Conservation (phyloP, 1,139 yeast genomes). For the Yamadazyma trypodendri region DNA sequence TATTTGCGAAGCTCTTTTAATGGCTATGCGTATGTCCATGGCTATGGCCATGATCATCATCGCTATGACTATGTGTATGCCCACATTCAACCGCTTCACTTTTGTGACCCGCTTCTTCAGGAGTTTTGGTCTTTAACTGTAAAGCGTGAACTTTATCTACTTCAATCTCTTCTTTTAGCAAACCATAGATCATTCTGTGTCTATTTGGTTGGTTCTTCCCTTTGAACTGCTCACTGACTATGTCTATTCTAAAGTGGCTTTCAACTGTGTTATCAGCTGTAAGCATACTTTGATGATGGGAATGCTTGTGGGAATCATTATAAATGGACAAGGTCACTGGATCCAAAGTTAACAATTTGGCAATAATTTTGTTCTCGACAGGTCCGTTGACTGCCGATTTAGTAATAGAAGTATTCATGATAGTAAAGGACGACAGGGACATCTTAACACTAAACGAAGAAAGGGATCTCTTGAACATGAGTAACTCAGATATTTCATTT, state of each 20-base stretch:
- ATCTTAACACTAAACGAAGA: constrained; percentile 2
- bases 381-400: constrained; percentile 41
- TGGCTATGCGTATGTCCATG: constrained; percentile 3
- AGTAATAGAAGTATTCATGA: constrained; percentile 11
- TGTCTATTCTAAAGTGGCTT: constrained; percentile 75
- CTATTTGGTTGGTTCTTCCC: constrained; percentile 73
- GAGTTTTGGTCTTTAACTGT: constrained; percentile 82
- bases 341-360: constrained; percentile 30
- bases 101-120: constrained; percentile 45
- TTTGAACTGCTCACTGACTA: constrained; percentile 68
- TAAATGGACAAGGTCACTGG: constrained; percentile 56
- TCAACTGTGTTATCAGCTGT: constrained; percentile 74
- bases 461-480: neutral
- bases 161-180: constrained; percentile 71
- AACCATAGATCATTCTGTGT: constrained; percentile 71
- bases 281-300: constrained; percentile 82
- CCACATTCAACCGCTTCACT: constrained; percentile 3
- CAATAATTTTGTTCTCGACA: constrained; percentile 50
- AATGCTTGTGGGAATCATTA: constrained; percentile 87
- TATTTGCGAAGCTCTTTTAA: neutral
- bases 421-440: neutral
- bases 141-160: constrained; percentile 82
- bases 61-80: constrained; percentile 1
- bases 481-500: neutral
- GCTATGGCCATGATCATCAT: constrained; percentile 2